These are phyloP conservation scores for Pichia sp. DNA, from an alignment of 1,139 yeast species.

Conservation along the genomic window DNA sequence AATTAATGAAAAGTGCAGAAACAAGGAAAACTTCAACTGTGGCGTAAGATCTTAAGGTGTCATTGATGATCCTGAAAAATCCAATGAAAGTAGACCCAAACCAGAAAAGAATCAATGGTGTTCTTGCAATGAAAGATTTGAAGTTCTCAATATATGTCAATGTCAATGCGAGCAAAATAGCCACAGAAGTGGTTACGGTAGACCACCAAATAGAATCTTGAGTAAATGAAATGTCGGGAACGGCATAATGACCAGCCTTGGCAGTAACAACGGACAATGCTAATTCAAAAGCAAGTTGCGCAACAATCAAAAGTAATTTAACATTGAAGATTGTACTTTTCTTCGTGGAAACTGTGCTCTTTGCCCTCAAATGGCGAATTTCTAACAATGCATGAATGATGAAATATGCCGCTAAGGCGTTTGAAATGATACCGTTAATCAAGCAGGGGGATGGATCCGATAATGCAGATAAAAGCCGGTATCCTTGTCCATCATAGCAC, in stretches of 20 bases:
- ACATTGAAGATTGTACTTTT: constrained; percentile 34
- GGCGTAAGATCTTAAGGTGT: constrained; percentile 39
- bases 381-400: constrained; percentile 47
- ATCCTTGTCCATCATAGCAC: constrained; percentile 54
- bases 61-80: constrained; percentile 39
- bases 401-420: constrained; percentile 44
- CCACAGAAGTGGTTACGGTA: constrained; percentile 32
- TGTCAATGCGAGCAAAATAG: constrained; percentile 43
- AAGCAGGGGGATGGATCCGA: constrained; percentile 80
- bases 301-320: constrained; percentile 35
- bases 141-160: constrained; percentile 70
- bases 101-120: constrained; percentile 75
- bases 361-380: constrained; percentile 27
- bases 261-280: constrained; percentile 25
- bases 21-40: constrained; percentile 37
- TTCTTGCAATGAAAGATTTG: constrained; percentile 56
- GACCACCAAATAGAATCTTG: constrained; percentile 40
- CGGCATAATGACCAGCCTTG: constrained; percentile 22
- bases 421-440: constrained; percentile 60
- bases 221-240: constrained; percentile 24
- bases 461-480: constrained; percentile 61
- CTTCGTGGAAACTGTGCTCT: constrained; percentile 19
- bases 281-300: constrained; percentile 35
- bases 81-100: constrained; percentile 42
- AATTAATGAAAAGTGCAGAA: constrained; percentile 40